Percentiles rank a stretch among this genome's conserved stretches.
Evolutionary conservation across 2,329 filamentous ascomycete genomes (phyloP).

Genomic region (Exophiala sp.): DNA sequence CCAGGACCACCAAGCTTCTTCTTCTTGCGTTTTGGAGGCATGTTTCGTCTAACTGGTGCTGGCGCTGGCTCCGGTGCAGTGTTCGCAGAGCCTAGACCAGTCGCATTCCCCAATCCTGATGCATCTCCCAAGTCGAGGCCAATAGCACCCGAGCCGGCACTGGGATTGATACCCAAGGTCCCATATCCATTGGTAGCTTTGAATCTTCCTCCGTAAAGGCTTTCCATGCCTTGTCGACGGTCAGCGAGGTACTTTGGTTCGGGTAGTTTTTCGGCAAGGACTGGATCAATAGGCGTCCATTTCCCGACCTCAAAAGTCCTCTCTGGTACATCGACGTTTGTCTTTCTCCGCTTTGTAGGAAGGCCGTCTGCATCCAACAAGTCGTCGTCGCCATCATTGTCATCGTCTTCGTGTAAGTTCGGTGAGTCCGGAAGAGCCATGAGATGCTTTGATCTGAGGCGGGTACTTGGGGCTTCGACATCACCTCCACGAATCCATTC

Average conservation of each 20-base stretch:
- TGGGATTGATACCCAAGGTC: slow-evolving; percentile 14
- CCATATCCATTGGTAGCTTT: slow-evolving; percentile 25
- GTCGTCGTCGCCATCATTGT: slow-evolving; percentile 39
- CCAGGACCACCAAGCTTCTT: slow-evolving; percentile 29
- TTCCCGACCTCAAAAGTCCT: slow-evolving; percentile 53
- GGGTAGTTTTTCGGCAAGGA: slow-evolving; percentile 47
- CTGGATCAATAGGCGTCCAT: slow-evolving; percentile 52
- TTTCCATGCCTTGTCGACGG: slow-evolving; percentile 54
- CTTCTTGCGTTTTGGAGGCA: slow-evolving; percentile 27
- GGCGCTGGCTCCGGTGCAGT: slow-evolving; percentile 7
- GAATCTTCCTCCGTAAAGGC: slow-evolving; percentile 38
- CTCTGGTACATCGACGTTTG: slow-evolving; percentile 31
- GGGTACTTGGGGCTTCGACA: slow-evolving; percentile 25
- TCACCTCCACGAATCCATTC: slow-evolving; percentile 29
- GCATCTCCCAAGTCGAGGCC: slow-evolving; percentile 27
- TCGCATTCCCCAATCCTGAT: slow-evolving; percentile 8
- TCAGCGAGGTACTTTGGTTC: slow-evolving; percentile 60
- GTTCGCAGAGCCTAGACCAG: slow-evolving; percentile 3
- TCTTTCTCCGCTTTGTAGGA: slow-evolving; percentile 17
- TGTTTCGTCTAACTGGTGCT: slow-evolving; percentile 24
- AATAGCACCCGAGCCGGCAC: slow-evolving; percentile 1
- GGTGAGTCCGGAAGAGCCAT: slow-evolving; percentile 23
- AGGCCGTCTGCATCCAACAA: slow-evolving; percentile 35
- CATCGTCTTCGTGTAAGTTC: slow-evolving; percentile 33
- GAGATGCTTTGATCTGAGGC: slow-evolving; percentile 14